Evolutionary conservation across 805 yeast genomes (phyloP).

Genomic region (Hanseniaspora pseudoguilliermondii): DNA sequence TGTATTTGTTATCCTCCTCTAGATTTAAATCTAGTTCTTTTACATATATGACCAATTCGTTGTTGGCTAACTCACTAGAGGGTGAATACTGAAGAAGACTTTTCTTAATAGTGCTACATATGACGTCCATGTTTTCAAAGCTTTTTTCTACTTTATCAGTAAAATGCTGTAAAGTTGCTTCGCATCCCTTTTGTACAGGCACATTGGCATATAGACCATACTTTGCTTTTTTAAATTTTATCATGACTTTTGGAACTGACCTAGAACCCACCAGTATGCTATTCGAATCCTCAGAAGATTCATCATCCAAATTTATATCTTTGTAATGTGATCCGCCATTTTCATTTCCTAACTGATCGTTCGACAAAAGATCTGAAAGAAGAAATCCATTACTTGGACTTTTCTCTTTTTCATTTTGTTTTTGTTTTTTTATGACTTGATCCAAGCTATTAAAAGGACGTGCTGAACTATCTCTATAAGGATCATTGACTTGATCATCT

Average conservation of each 20-base stretch:
- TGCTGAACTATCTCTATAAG: not conserved
- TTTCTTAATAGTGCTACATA: slow-evolving; percentile 16
- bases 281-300: not conserved
- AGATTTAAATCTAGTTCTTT: slow-evolving; percentile 24
- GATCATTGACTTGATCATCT: not conserved
- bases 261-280: slow-evolving; percentile 6
- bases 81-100: not conserved
- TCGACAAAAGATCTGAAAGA: not conserved
- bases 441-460: not conserved
- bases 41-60: slow-evolving; percentile 22
- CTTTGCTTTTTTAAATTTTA: not conserved
- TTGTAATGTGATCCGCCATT: not conserved
- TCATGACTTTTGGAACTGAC: not conserved
- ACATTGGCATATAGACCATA: slow-evolving; percentile 11
- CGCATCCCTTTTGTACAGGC: not conserved
- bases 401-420: not conserved
- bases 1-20: slow-evolving; percentile 27
- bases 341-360: not conserved
- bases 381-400: not conserved
- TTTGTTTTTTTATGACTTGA: not conserved
- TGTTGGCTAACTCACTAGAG: slow-evolving; percentile 9
- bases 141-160: slow-evolving; percentile 6
- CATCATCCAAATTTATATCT: not conserved
- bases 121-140: slow-evolving; percentile 12
- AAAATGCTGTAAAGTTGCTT: slow-evolving; percentile 2